Evolutionary conservation across 768 basidiomycete species (phyloP).

Genomic region (Suillus fuscotomentosus): DNA sequence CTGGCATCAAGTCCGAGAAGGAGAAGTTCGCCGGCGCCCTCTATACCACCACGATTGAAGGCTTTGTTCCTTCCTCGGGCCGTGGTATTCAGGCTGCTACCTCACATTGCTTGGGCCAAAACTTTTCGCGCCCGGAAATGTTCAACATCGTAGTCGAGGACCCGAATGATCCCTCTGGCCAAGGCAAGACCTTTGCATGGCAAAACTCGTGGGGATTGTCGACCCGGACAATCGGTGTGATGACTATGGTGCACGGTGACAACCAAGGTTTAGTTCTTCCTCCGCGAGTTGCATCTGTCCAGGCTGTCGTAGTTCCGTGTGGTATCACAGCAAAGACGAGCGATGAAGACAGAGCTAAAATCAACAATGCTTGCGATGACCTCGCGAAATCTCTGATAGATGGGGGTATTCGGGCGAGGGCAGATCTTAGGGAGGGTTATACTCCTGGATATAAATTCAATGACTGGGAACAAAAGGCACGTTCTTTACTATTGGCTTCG

Average conservation of each 20-base stretch:
- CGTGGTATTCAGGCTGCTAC: slow-evolving; percentile 98
- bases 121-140: slow-evolving; percentile 96
- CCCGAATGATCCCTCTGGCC: slow-evolving; percentile 68
- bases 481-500: slow-evolving; percentile 11
- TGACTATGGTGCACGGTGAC: slow-evolving; percentile 99
- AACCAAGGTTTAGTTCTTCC: slow-evolving; percentile 96
- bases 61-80: slow-evolving; percentile 95
- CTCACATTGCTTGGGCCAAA: slow-evolving; percentile 97
- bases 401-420: slow-evolving; percentile 77
- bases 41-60: slow-evolving; percentile 98
- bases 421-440: slow-evolving; percentile 92
- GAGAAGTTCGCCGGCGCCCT: slow-evolving; percentile 98
- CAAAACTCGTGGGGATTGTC: slow-evolving; percentile 99
- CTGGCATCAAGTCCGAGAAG: slow-evolving; percentile 97
- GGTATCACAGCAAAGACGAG: slow-evolving; percentile 87
- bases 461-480: slow-evolving; percentile 97
- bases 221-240: slow-evolving; percentile 95
- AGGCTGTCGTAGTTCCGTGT: slow-evolving; percentile 90
- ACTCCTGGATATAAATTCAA: slow-evolving; percentile 99
- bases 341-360: slow-evolving; percentile 62
- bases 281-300: slow-evolving; percentile 92
- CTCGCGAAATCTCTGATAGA: slow-evolving; percentile 73
- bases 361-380: slow-evolving; percentile 77
- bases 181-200: slow-evolving; percentile 84
- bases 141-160: slow-evolving; percentile 98